A percentile compares a stretch with the other conserved stretches of the same genome.
phyloP scores from a whole-genome alignment of 2,329 filamentous ascomycete species.

The Fusarium setosum region DNA sequence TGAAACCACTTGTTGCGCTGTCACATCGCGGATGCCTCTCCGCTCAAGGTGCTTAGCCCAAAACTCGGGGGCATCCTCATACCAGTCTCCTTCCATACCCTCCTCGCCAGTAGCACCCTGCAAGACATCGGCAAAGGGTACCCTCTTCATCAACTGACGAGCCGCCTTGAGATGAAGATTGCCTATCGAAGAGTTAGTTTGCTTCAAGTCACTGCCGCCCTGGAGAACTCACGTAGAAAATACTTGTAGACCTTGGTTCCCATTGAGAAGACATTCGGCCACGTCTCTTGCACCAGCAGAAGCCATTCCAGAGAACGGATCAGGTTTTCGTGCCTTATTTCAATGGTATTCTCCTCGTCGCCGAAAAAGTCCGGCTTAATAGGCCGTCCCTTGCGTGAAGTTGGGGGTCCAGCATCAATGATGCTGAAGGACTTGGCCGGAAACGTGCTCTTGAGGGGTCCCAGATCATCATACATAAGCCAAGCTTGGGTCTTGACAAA shows the following conservation, averaged over 20 bases:
- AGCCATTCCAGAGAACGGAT: constrained; percentile 90
- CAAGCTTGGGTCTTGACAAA: constrained; percentile 78
- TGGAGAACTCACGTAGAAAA: constrained; percentile 77
- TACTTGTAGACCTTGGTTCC: constrained; percentile 82
- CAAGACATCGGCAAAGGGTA: constrained; percentile 62
- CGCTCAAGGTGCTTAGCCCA: constrained; percentile 52
- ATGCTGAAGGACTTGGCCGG: constrained; percentile 63
- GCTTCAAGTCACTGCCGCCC: background rate
- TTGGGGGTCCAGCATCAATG: constrained; percentile 53
- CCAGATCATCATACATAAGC: constrained; percentile 62
- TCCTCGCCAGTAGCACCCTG: constrained; percentile 52
- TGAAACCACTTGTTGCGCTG: constrained; percentile 56
- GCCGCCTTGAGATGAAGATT: constrained; percentile 65
- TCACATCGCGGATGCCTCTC: constrained; percentile 50
- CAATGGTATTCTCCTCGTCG: constrained; percentile 64
- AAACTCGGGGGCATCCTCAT: constrained; percentile 52
- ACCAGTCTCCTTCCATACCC: constrained; percentile 50
- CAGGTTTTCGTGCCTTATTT: constrained; percentile 74
- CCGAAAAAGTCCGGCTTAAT: constrained; percentile 79
- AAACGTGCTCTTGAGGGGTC: constrained; percentile 44
- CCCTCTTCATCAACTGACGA: constrained; percentile 62
- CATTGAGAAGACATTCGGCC: constrained; percentile 75
- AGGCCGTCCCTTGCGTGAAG: constrained; percentile 63
- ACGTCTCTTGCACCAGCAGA: constrained; percentile 77
- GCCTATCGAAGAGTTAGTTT: constrained; percentile 49